Percentiles rank a stretch among this genome's conserved stretches.
Conservation (phyloP, 2,329 filamentous ascomycete genomes). For the Ophiostoma himal-ulmi region DNA sequence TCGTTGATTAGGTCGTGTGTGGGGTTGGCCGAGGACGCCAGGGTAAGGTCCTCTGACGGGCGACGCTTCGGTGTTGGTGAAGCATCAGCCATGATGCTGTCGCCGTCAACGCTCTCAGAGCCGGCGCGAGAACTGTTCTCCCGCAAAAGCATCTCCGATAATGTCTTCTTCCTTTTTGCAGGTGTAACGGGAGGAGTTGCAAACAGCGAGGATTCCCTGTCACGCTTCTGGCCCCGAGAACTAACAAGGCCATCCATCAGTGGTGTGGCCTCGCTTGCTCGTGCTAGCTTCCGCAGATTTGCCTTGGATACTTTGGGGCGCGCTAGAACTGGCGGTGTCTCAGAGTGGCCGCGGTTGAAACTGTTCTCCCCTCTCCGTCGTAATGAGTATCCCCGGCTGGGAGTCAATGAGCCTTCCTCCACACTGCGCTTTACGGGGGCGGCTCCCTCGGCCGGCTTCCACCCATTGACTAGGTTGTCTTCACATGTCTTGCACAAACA, state of each 20-base stretch:
- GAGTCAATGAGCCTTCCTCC: constrained; percentile 41
- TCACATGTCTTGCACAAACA: constrained; percentile 91
- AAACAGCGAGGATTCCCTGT: constrained; percentile 40
- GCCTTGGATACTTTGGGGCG: constrained; percentile 45
- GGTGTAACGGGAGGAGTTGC: constrained; percentile 53
- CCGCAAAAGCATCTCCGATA: constrained; percentile 18
- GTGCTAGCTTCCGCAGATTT: constrained; percentile 27
- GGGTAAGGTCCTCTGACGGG: not conserved
- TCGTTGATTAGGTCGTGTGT: constrained; percentile 22
- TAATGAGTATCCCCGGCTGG: constrained; percentile 49
- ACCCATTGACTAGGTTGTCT: constrained; percentile 67
- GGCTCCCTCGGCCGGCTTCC: constrained; percentile 53
- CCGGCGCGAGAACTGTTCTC: constrained; percentile 34
- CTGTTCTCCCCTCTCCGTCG: constrained; percentile 50
- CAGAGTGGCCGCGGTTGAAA: constrained; percentile 40
- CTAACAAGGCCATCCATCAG: not conserved
- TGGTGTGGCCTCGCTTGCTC: constrained; percentile 12
- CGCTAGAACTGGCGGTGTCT: constrained; percentile 53
- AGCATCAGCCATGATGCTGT: not conserved
- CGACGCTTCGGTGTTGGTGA: not conserved
- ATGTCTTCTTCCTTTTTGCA: constrained; percentile 44
- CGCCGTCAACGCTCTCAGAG: not conserved
- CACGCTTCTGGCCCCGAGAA: constrained; percentile 33
- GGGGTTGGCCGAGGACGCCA: not conserved
- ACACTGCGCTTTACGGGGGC: constrained; percentile 49